Evolutionary conservation across 2,329 filamentous ascomycete species (phyloP), one percentile per base, ranked within the genome.

Genomic region (Lasiodiplodia sp.): DNA sequence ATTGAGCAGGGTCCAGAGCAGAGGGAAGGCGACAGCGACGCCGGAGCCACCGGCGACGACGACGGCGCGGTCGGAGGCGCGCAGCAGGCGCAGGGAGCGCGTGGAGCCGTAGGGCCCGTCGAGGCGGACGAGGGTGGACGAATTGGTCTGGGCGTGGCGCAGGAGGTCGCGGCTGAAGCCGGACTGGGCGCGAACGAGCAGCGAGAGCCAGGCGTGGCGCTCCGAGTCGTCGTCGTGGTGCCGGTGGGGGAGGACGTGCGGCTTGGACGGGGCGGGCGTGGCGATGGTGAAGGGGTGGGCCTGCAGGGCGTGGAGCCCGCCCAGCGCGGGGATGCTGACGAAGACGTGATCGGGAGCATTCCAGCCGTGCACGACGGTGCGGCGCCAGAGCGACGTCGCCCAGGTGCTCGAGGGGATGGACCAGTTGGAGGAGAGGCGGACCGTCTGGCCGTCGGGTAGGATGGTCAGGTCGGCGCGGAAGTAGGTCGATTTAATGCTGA

Each of bases 201-300:
- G 83, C 14, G 82, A 82, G 70, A 90, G 78, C 79, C 82, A 86
- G 3, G 84, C 85, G 70, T 86, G 83, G 14, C 73, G 71, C 31
- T 78, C 71, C 28, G 40, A 5, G 44, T 68, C 68, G n/a, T 69
- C 67, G 3, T 23, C 63, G 34, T 23, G 66, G 34, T 2, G 67
- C 25, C 1, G 40, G 12, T 31, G 37, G 53, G 12, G 44, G 11
- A 37, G 47, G n/a, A 64, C 18, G 31, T 31, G 34, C 2, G 52
- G 60, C 12, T 64, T 64, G 53, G 53, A 58, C 1, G 87, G 86
- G 11, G 87, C 87, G 0, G 85, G 83, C 2, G 88, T 90, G 18
- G 88, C 86, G 67, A 91, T 89, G 10, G 88, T 91, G 76, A 91
- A 91, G 0, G 89, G 89, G 73, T 91, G 89, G 0, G 88, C 83